phyloP scores from a whole-genome alignment of 768 basidiomycete genomes.

The Leccinum subtestaceum region DNA sequence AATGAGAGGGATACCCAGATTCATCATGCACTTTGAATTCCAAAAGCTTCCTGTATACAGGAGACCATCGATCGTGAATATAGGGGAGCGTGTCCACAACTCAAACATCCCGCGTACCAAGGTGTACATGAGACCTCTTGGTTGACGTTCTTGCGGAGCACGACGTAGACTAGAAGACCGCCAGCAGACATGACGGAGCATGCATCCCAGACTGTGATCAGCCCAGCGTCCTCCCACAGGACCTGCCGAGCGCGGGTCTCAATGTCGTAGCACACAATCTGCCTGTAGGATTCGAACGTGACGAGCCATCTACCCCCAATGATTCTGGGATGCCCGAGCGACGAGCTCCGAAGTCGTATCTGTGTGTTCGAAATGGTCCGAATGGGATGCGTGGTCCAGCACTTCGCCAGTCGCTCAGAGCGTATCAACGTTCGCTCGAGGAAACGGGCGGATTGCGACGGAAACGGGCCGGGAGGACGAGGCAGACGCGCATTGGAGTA shows the following conservation, averaged over 20 bases:
- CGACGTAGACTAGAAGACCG: not conserved
- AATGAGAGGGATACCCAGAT: not conserved
- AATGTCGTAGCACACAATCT: not conserved
- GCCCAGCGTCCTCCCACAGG: not conserved
- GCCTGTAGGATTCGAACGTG: not conserved
- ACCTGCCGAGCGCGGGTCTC: constrained; percentile 4
- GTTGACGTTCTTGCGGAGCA: not conserved
- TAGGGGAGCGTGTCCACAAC: not conserved
- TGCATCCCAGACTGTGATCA: not conserved
- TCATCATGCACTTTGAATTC: not conserved
- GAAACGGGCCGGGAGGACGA: constrained; percentile 10
- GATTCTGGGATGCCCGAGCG: constrained; percentile 1
- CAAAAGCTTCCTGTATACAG: not conserved
- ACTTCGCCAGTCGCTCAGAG: constrained; percentile 4
- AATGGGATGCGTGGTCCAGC: constrained; percentile 10
- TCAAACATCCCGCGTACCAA: not conserved
- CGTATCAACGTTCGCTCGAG: constrained; percentile 6
- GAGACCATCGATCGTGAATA: not conserved
- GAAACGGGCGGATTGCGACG: constrained; percentile 1
- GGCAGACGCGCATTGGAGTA: constrained; percentile 4
- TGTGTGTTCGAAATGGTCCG: not conserved
- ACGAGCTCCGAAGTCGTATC: not conserved
- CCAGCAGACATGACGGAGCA: constrained; percentile 1
- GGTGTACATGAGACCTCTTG: not conserved
- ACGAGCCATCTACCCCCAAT: constrained; percentile 8